Conservation (phyloP, 768 basidiomycete genomes). For the Lactifluus piperatus region DNA sequence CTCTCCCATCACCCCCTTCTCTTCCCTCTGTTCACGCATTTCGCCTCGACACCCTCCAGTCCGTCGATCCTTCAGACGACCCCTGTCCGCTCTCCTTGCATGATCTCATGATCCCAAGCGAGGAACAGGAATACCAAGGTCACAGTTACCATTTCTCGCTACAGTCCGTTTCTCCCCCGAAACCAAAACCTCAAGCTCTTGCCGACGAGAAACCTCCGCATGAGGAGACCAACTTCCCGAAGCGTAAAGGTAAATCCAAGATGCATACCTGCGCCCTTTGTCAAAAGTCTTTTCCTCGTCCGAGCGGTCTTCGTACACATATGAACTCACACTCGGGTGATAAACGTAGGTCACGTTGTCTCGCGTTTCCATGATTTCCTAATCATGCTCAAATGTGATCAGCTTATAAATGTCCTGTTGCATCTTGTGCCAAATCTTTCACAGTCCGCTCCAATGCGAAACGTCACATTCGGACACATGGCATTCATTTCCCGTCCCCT, state of each 20-base stretch:
- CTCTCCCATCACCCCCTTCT: background rate
- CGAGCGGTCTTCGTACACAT: slow-evolving; percentile 35
- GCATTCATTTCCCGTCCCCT: slow-evolving; percentile 33
- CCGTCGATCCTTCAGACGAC: slow-evolving; percentile 17
- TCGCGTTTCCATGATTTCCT: background rate
- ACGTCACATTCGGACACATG: slow-evolving; percentile 70
- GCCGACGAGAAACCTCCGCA: background rate
- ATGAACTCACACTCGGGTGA: slow-evolving; percentile 38
- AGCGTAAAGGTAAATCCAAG: slow-evolving; percentile 28
- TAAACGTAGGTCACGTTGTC: slow-evolving; percentile 28
- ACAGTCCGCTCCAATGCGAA: slow-evolving; percentile 76
- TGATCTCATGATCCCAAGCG: slow-evolving; percentile 16
- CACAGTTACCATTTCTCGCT: slow-evolving; percentile 18
- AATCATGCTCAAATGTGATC: background rate
- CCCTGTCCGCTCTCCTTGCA: slow-evolving; percentile 20
- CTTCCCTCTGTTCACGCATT: slow-evolving; percentile 16
- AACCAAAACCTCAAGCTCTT: background rate
- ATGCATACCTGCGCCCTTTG: slow-evolving; percentile 34
- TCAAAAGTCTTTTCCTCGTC: slow-evolving; percentile 33
- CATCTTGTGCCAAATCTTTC: slow-evolving; percentile 56
- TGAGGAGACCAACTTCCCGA: slow-evolving; percentile 2
- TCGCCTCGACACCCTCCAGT: slow-evolving; percentile 14
- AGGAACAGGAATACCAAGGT: slow-evolving; percentile 17
- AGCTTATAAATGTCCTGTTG: slow-evolving; percentile 43
- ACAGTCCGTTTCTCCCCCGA: slow-evolving; percentile 4